Evolutionary conservation across 495 filamentous ascomycete species (phyloP), one percentile per base, ranked within the genome.

Genomic region (Letharia lupina): DNA sequence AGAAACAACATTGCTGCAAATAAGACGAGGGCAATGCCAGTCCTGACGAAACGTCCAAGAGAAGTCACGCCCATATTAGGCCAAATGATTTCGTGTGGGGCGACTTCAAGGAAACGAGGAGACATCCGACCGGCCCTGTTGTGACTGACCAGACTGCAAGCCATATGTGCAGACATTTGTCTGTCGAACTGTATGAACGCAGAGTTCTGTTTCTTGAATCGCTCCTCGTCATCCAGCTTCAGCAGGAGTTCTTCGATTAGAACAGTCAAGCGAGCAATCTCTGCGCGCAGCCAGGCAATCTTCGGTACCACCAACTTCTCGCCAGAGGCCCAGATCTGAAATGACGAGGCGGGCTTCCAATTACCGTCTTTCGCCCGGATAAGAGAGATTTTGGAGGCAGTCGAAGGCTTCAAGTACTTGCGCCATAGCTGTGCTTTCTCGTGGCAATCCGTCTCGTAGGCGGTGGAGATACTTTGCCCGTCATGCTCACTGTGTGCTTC

Each of bases 161-260:
- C 92, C 94, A 98, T 98, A 70, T 98, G 94, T 4, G 94, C 94
- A 20, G 92, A 90, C 15, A 96, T 91, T 76, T 98, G 94, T 71
- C 96, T 89, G 70, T 98, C 96, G 82, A 98, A 98, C 74, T 98
- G 94, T 65, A 98, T 92, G 72, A 98, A 98, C 35, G 94, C 94
- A 28, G 94, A 96, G 71, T 92, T 97, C 91, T 68, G 70, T 63
- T 68, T 71, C 70, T 65, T 67, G 62, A 97, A 96, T 65, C 91
- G 79, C 4, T 91, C 91, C 66, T 90, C 97, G 44, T 86, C 84
- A 71, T 97, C 93, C 1, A 89, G 89, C 41, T 91, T 81, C 66
- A 87, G 79, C 70, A 98, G 92, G 69, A 96, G 91, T 33, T 87
- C 77, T 72, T 97, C 93, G 63, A 98, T 96, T 75, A 96, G 93